Evolutionary conservation across 345 rosid species (phyloP).

Genomic region (Anastatica hierochuntica): DNA sequence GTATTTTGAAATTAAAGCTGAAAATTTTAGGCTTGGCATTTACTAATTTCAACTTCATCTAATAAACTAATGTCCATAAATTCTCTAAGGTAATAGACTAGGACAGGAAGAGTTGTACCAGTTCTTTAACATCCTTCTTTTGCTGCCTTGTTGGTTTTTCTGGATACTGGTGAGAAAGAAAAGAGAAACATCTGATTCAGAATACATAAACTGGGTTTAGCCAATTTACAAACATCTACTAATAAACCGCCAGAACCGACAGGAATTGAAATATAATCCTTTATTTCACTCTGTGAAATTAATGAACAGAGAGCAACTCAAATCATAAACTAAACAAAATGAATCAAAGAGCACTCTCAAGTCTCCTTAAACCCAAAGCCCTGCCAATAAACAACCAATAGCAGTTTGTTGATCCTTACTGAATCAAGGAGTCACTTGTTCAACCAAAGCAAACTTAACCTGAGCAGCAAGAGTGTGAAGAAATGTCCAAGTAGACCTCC

Average conservation of each 20-base stretch:
- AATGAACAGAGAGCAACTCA: not conserved
- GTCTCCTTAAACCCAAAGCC: not conserved
- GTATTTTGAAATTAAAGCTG: too few relatives aligned
- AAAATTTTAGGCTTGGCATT: too few relatives aligned
- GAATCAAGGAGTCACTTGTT: too few relatives aligned
- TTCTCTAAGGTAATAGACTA: not conserved
- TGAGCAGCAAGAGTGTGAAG: conserved; percentile 95
- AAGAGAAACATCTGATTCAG: not conserved
- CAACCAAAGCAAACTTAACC: conserved; percentile 33
- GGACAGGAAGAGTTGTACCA: conserved; percentile 38
- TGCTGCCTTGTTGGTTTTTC: conserved; percentile 95
- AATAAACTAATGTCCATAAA: not conserved
- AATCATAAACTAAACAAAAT: too few relatives aligned
- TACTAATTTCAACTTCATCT: not conserved
- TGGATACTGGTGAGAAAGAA: conserved; percentile 57
- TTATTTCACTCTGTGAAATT: not conserved
- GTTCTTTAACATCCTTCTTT: conserved; percentile 79
- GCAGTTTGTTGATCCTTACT: too few relatives aligned
- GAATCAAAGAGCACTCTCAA: not conserved
- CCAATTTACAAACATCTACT: too few relatives aligned
- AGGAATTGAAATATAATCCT: not conserved
- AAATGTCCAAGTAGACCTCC: conserved; percentile 93
- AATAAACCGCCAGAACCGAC: not conserved
- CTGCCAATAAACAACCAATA: not conserved
- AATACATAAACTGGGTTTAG: too few relatives aligned